Evolutionary conservation across 1,139 yeast genomes (phyloP).

Genomic region (Protomyces inundatus): DNA sequence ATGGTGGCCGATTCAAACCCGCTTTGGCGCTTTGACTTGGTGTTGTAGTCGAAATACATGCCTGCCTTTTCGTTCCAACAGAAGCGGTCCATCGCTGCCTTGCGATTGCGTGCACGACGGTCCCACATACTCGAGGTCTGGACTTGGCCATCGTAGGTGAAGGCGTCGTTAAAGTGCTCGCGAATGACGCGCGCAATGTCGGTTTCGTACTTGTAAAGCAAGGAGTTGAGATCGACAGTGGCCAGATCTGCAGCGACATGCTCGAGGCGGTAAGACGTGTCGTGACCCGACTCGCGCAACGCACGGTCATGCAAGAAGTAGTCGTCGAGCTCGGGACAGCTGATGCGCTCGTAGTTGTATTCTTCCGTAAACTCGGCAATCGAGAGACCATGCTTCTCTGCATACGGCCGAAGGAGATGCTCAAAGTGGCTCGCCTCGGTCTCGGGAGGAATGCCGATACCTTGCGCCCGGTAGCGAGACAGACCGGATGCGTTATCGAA

Average conservation of each 20-base stretch:
- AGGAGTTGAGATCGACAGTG: slow-evolving; percentile 80
- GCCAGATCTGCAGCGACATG: slow-evolving; percentile 86
- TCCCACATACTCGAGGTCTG: slow-evolving; percentile 60
- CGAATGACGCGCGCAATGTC: slow-evolving; percentile 71
- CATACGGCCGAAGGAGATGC: slow-evolving; percentile 63
- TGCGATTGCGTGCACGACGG: slow-evolving; percentile 52
- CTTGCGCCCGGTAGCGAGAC: slow-evolving; percentile 87
- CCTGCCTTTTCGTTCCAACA: slow-evolving; percentile 81
- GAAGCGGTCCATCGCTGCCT: slow-evolving; percentile 56
- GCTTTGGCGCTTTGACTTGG: slow-evolving; percentile 52
- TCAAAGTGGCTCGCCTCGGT: slow-evolving; percentile 88
- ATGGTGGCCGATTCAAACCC: slow-evolving; percentile 83
- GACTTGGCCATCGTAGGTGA: slow-evolving; percentile 38
- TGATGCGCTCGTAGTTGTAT: slow-evolving; percentile 62
- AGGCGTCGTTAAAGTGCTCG: slow-evolving; percentile 51
- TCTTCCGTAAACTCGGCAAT: slow-evolving; percentile 64
- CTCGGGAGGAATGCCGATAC: slow-evolving; percentile 91
- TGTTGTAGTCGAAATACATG: slow-evolving; percentile 79
- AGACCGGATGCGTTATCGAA: slow-evolving; percentile 70
- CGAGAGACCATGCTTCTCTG: slow-evolving; percentile 55
- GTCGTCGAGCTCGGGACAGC: slow-evolving; percentile 76
- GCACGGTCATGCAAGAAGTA: slow-evolving; percentile 92
- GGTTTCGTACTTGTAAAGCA: slow-evolving; percentile 81
- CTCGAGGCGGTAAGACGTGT: slow-evolving; percentile 84
- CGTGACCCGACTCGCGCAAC: slow-evolving; percentile 95